Conservation (phyloP, 805 yeast genomes). For the Isabelozyma pseudorhagii region DNA sequence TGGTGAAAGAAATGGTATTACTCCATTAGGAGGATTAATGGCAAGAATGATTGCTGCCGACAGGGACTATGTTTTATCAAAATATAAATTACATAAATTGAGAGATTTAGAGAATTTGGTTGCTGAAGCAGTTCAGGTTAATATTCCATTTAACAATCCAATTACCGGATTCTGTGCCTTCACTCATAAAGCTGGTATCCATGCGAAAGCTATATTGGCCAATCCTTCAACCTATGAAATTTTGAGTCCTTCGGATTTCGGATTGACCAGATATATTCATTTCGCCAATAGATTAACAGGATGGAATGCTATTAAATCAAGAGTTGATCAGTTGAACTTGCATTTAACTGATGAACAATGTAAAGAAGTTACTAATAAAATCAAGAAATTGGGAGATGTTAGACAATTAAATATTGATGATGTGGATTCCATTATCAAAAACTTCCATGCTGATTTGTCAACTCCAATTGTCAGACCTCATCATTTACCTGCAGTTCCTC, state of each 20-base stretch:
- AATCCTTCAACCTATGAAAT: slow-evolving; percentile 98
- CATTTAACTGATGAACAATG: slow-evolving; percentile 86
- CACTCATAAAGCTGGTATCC: slow-evolving; percentile 99
- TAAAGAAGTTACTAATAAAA: slow-evolving; percentile 92
- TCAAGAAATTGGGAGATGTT: slow-evolving; percentile 91
- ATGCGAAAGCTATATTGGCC: slow-evolving; percentile 97
- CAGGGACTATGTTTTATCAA: slow-evolving; percentile 90
- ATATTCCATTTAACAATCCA: slow-evolving; percentile 97
- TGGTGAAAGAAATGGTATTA: slow-evolving; percentile 98
- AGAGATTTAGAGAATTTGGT: slow-evolving; percentile 94
- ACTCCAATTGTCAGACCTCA: slow-evolving; percentile 27
- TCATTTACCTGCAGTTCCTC: slow-evolving; percentile 45
- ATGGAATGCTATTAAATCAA: slow-evolving; percentile 97
- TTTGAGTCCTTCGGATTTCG: slow-evolving; percentile 90
- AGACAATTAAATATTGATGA: slow-evolving; percentile 94
- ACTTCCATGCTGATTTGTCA: slow-evolving; percentile 75
- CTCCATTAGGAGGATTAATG: slow-evolving; percentile 97
- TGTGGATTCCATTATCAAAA: slow-evolving; percentile 94
- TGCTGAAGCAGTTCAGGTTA: slow-evolving; percentile 96
- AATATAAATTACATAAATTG: slow-evolving; percentile 92
- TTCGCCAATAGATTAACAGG: slow-evolving; percentile 98
- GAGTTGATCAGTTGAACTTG: slow-evolving; percentile 95
- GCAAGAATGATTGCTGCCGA: slow-evolving; percentile 99
- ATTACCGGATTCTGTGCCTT: slow-evolving; percentile 99
- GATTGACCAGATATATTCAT: slow-evolving; percentile 93